phyloP scores from a whole-genome alignment of 1,284 basidiomycete species.

The Trametes versicolor region DNA sequence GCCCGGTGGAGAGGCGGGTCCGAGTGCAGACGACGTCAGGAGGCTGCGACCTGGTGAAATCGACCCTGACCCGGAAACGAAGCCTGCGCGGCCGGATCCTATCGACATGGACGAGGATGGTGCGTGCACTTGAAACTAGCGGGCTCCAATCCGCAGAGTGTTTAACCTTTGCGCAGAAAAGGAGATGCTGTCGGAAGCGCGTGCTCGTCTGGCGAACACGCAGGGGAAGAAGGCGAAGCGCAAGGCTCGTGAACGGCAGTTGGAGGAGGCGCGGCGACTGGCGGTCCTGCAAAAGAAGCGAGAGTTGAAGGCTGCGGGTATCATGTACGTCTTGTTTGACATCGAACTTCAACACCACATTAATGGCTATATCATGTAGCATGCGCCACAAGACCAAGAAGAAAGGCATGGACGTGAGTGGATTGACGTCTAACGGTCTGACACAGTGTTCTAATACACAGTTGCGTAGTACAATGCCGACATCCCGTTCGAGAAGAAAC shows the following conservation, averaged over 20 bases:
- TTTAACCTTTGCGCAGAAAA: conserved; percentile 71
- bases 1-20: conserved; percentile 81
- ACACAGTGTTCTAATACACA: neutral
- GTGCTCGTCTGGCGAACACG: conserved; percentile 97
- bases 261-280: conserved; percentile 95
- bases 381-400: conserved; percentile 93
- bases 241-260: conserved; percentile 95
- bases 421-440: neutral
- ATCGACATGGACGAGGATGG: conserved; percentile 99
- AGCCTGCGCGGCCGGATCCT: conserved; percentile 97
- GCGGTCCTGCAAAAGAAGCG: conserved; percentile 98
- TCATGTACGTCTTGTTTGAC: conserved; percentile 74
- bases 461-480: conserved; percentile 89
- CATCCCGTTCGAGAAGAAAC: conserved; percentile 98
- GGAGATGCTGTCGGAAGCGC: conserved; percentile 99
- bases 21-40: conserved; percentile 91
- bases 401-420: conserved; percentile 94
- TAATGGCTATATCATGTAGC: conserved; percentile 47
- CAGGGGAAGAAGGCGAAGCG: conserved; percentile 99
- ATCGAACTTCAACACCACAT: conserved; percentile 11
- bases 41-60: conserved; percentile 95
- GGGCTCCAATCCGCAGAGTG: neutral
- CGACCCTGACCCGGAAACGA: conserved; percentile 98
- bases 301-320: conserved; percentile 97
- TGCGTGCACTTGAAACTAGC: conserved; percentile 38